Evolutionary conservation across 2,329 filamentous ascomycete genomes (phyloP).

Genomic region (Diplodia mutila): DNA sequence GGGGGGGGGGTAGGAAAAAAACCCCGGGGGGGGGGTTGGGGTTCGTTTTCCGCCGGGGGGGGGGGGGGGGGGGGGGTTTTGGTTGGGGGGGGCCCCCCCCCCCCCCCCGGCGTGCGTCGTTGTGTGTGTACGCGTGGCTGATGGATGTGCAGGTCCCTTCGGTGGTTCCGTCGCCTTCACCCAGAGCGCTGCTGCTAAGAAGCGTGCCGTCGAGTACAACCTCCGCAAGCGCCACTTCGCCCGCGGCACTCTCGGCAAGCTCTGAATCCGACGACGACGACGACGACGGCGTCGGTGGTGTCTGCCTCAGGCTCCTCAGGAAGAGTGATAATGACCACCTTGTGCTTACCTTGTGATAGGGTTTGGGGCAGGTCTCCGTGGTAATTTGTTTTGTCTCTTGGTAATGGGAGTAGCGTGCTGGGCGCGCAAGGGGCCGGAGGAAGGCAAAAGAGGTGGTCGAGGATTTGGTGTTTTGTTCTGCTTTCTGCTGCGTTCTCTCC

Average conservation of each 20-base stretch:
- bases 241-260: constrained; percentile 40
- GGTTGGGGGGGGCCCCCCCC: too few species aligned
- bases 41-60: too few species aligned
- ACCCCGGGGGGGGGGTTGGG: too few species aligned
- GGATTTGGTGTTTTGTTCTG: background rate
- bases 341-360: background rate
- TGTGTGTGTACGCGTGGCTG: background rate
- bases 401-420: constrained; percentile 15
- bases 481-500: background rate
- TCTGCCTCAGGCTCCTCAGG: background rate
- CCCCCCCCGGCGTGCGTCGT: too few species aligned
- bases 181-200: constrained; percentile 60
- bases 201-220: constrained; percentile 64
- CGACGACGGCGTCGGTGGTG: background rate
- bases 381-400: background rate
- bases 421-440: background rate
- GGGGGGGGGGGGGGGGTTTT: too few species aligned
- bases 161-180: constrained; percentile 70
- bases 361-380: constrained; percentile 23
- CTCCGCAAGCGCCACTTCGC: constrained; percentile 44
- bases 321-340: constrained; percentile 27
- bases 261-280: constrained; percentile 28
- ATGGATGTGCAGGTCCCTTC: constrained; percentile 58
- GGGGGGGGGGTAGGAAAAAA: too few species aligned
- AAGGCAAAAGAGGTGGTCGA: background rate